Evolutionary conservation across 768 basidiomycete species (phyloP).

Genomic region (Royoungia palumana): DNA sequence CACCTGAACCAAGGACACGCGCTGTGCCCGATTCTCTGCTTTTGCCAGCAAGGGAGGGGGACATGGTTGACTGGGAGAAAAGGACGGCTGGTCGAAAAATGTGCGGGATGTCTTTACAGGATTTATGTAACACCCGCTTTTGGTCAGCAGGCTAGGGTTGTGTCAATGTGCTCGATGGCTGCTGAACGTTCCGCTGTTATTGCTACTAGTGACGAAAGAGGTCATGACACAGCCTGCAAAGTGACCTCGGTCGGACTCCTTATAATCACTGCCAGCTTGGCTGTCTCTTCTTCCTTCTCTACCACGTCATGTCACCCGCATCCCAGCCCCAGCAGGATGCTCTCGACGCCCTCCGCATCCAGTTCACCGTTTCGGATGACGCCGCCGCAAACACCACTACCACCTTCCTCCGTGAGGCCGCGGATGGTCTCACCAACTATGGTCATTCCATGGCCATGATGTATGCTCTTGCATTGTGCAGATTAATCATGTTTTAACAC

Average conservation of each 20-base stretch:
- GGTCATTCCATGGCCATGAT: slow-evolving; percentile 91
- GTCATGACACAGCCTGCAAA: no score
- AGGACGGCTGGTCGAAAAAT: not conserved
- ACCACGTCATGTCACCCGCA: slow-evolving; percentile 38
- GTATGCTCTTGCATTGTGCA: slow-evolving; percentile 35
- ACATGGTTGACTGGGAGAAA: slow-evolving; percentile 34
- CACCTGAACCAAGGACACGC: slow-evolving; percentile 85
- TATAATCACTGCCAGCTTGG: not conserved
- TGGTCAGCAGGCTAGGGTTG: no score
- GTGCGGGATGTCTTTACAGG: not conserved
- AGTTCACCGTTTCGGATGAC: slow-evolving; percentile 66
- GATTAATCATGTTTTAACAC: not conserved
- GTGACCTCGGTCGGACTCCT: not conserved
- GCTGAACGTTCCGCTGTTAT: no score
- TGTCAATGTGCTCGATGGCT: no score
- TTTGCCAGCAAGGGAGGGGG: slow-evolving; percentile 43
- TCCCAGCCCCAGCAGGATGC: slow-evolving; percentile 43
- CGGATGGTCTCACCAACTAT: slow-evolving; percentile 68
- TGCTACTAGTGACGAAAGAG: no score
- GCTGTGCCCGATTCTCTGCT: slow-evolving; percentile 86
- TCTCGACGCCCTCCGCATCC: slow-evolving; percentile 64
- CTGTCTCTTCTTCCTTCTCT: not conserved
- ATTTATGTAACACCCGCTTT: slow-evolving; percentile 24
- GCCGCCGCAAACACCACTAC: slow-evolving; percentile 66
- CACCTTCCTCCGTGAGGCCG: slow-evolving; percentile 79